phyloP scores from a whole-genome alignment of 306 rosid species.

The Cyamopsis tetragonoloba region DNA sequence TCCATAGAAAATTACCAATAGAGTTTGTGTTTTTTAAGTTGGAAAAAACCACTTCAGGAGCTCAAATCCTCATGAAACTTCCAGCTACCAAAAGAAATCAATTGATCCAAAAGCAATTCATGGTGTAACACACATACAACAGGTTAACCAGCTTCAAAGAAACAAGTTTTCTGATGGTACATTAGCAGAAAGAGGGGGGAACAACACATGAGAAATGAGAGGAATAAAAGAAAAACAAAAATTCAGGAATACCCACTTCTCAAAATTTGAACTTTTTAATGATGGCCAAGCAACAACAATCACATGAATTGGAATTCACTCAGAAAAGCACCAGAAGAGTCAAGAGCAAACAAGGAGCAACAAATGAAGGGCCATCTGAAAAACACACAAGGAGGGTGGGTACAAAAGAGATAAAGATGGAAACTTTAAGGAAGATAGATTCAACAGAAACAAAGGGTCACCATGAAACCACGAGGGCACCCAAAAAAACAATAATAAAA shows the following conservation, averaged over 20 bases:
- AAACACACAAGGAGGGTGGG: background rate
- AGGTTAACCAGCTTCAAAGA: slow-evolving; percentile 37
- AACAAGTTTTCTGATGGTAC: slow-evolving; percentile 28
- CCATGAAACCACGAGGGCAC: slow-evolving; percentile 30
- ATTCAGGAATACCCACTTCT: slow-evolving; percentile 30
- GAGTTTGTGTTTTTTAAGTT: background rate
- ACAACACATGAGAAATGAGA: slow-evolving; percentile 14
- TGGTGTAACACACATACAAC: background rate
- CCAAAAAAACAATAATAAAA: background rate
- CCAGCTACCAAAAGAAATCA: background rate
- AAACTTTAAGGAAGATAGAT: slow-evolving; percentile 21
- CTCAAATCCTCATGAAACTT: background rate
- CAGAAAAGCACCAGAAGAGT: background rate
- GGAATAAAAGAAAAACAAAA: background rate
- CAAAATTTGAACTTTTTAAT: slow-evolving; percentile 7
- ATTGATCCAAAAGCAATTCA: slow-evolving; percentile 1
- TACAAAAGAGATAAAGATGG: background rate
- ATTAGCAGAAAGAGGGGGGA: slow-evolving; percentile 10
- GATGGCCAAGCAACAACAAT: background rate
- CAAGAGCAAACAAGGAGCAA: background rate
- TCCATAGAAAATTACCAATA: background rate
- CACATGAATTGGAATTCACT: background rate
- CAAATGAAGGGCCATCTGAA: background rate
- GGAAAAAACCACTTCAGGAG: background rate
- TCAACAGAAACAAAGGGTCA: slow-evolving; percentile 28